phyloP scores from a whole-genome alignment of 768 basidiomycete genomes.

The Scleroderma citrinum region DNA sequence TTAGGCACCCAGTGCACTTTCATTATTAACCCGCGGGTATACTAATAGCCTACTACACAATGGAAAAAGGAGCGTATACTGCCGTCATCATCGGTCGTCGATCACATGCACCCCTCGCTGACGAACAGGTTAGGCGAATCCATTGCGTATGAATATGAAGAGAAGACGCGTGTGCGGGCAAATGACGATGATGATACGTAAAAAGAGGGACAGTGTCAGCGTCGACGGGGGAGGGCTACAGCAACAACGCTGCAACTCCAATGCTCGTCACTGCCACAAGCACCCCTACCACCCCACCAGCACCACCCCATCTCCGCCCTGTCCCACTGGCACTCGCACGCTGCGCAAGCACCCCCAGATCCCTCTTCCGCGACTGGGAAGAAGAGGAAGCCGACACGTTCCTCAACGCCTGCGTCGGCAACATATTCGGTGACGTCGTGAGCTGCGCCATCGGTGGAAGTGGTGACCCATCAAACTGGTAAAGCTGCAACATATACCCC shows the following conservation, averaged over 20 bases:
- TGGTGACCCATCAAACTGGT: constrained; percentile 71
- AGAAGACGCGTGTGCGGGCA: background rate
- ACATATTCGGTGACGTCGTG: constrained; percentile 77
- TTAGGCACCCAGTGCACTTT: background rate
- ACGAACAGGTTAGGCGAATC: constrained; percentile 6
- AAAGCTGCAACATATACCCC: constrained; percentile 71
- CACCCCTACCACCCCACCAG: constrained; percentile 2
- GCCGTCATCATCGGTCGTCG: constrained; percentile 3
- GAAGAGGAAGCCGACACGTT: constrained; percentile 37
- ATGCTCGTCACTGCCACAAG: constrained; percentile 12
- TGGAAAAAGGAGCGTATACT: constrained; percentile 16
- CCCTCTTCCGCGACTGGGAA: constrained; percentile 4
- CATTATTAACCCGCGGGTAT: constrained; percentile 7
- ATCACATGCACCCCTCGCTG: constrained; percentile 2
- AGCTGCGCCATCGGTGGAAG: constrained; percentile 64
- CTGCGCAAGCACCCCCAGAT: constrained; percentile 1
- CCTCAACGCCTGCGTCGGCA: constrained; percentile 65
- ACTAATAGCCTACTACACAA: constrained; percentile 11
- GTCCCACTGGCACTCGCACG: constrained; percentile 19
- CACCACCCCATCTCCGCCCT: constrained; percentile 16
- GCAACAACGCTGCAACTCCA: constrained; percentile 18
- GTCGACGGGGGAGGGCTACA: constrained; percentile 6
- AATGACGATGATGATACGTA: background rate
- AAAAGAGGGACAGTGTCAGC: background rate
- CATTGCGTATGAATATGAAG: constrained; percentile 6